phyloP scores from a whole-genome alignment of 345 rosid genomes.

The Citrus inodora region DNA sequence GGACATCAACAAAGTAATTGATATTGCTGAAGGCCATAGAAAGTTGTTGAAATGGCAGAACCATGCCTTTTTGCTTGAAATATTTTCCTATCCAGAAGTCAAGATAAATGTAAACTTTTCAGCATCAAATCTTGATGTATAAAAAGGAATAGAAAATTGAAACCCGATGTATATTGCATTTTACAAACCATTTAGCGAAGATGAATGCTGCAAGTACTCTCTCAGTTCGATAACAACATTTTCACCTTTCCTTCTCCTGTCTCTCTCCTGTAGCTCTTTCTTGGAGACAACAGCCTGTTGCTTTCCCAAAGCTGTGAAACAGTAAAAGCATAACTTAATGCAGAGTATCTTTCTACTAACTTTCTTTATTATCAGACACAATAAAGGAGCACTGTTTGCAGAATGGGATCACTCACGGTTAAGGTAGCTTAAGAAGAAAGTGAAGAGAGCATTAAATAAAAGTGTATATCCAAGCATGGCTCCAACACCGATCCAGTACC shows the following conservation, averaged over 20 bases:
- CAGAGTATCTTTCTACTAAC: neutral
- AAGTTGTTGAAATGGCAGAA: slow-evolving; percentile 97
- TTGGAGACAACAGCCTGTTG: slow-evolving; percentile 83
- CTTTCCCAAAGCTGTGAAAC: slow-evolving; percentile 67
- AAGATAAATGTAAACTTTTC: slow-evolving; percentile 8
- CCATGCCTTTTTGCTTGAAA: slow-evolving; percentile 92
- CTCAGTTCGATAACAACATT: slow-evolving; percentile 69
- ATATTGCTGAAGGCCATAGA: slow-evolving; percentile 84
- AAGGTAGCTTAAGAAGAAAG: slow-evolving; percentile 69
- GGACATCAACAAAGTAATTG: slow-evolving; percentile 88
- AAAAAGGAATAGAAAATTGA: slow-evolving; percentile 5
- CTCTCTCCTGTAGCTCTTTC: slow-evolving; percentile 86
- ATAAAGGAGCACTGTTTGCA: neutral
- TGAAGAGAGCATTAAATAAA: slow-evolving; percentile 70
- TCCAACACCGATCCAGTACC: slow-evolving; percentile 98
- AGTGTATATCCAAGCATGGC: slow-evolving; percentile 89
- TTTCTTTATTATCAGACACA: neutral
- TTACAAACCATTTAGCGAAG: slow-evolving; percentile 60
- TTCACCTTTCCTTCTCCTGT: slow-evolving; percentile 76
- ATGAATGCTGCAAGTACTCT: slow-evolving; percentile 75
- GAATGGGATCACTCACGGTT: slow-evolving; percentile 60
- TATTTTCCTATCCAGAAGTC: slow-evolving; percentile 59
- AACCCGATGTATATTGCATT: slow-evolving; percentile 3
- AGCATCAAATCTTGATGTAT: neutral
- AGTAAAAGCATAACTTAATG: neutral